Evolutionary conservation across 306 rosid species (phyloP), one percentile per base, ranked within the genome.

Genomic region (Rubus idaeus): DNA sequence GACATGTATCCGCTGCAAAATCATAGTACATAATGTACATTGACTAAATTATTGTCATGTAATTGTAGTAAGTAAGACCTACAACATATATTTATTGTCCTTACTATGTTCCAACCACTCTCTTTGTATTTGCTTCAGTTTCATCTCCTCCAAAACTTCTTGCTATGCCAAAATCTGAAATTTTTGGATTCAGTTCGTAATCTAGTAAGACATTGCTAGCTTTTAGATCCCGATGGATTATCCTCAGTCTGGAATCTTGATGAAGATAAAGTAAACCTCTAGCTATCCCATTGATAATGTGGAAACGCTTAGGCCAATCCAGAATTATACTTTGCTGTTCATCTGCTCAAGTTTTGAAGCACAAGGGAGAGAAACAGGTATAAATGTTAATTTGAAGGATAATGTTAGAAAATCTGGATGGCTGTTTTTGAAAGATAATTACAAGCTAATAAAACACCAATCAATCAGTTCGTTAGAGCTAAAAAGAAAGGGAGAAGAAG

Each of bases 141-240:
- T 85, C 88, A 62, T 87, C 91, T 51, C 86, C 89, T 46, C 78
- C 73, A 18, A 86, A 82, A 12, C 66, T 78, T 42, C 89, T 77
- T 2, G 91, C 91, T 0, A 83, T 18, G 52, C 94, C 88, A 62
- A 87, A 89, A 49, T 89, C 91, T 1, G 88, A 85, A 61, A 86
- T 84, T 78, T 84, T 83, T 3, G 90, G 87, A 20, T 84, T 82
- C 86, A 89, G 49, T 35, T 84, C 68, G 6, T 13, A 16, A 53
- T 89, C 90, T 14, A 87, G 80, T 7, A 89, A 49, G 56, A 89
- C 55, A 56, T 89, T 89, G 50, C 94, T 82, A 0, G 84, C 65
- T 75, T 89, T 89, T 6, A 87, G 79, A 42, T 89, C 88, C 46
- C 91, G 80, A 39, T 89, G 94, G 18, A 89, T 81, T 12, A 87